Conservation (phyloP, 2,329 filamentous ascomycete genomes). For the Rhynchosporium graminicola region DNA sequence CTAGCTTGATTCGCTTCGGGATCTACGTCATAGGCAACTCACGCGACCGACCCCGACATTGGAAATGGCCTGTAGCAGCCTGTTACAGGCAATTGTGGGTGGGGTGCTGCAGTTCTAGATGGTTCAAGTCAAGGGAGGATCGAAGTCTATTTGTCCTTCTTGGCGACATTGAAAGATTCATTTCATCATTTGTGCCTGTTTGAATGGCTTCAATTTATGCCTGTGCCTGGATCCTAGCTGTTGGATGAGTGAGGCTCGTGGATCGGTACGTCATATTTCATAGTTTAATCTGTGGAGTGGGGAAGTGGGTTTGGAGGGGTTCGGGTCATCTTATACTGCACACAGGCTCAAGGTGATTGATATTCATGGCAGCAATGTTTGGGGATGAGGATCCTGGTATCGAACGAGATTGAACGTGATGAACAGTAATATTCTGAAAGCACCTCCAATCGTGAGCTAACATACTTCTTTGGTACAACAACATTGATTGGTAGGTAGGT, state of each 20-base stretch:
- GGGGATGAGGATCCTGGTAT: too few species aligned
- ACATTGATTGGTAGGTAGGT: too few species aligned
- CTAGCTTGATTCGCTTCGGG: constrained; percentile 15
- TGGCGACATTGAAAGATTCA: constrained; percentile 5
- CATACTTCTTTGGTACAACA: too few species aligned
- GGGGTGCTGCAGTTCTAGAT: not conserved
- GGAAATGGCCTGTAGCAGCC: too few species aligned
- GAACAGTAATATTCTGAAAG: too few species aligned
- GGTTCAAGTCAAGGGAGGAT: not conserved
- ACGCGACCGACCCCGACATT: constrained; percentile 20
- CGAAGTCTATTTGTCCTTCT: constrained; percentile 4
- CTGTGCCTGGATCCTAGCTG: not conserved
- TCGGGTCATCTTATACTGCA: not conserved
- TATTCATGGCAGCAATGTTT: not conserved
- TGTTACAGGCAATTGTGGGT: not conserved
- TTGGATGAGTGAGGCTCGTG: constrained; percentile 10
- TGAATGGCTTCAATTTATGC: not conserved
- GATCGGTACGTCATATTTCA: constrained; percentile 24
- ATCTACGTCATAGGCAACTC: constrained; percentile 31
- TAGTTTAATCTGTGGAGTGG: constrained; percentile 9
- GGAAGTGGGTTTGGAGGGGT: constrained; percentile 10
- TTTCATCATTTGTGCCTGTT: not conserved
- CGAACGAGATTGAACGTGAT: not conserved
- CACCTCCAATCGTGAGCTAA: too few species aligned
- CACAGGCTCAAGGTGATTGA: too few species aligned